Evolutionary conservation across 805 yeast genomes (phyloP), one percentile per base, ranked within the genome.

Genomic region (Pichia deserticola): DNA sequence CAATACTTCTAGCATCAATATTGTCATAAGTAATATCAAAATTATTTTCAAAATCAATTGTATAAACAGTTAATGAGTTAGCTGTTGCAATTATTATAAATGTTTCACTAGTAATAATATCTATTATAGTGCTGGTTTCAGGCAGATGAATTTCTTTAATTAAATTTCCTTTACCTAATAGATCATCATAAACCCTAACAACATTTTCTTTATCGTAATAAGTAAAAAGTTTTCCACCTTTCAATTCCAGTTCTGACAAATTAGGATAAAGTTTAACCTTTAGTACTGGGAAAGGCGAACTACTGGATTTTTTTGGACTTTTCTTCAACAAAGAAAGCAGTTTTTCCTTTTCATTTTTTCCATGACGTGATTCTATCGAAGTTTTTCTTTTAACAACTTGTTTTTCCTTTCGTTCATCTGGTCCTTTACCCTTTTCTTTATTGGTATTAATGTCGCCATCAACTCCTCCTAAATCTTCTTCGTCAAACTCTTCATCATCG

Each of bases 141-240:
- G 49, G 54, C 28, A 50, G 41, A 5, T 47, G 30, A 33, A 50
- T 30, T 32, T 45, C 36, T 11, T 33, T 29, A 25, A 40, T n/a
- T 12, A 45, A 33, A 9, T 42, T 27, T 10, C 47, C 42, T 15
- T 34, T 36, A 12, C 42, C 27, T 11, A 48, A 50, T 34, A 57
- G 29, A 35, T 54, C 47, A 28, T 50, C 42, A 60, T 62, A 61
- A 12, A 60, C 50, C 44, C 57, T 53, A 27, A 63, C 42, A 3
- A 47, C 29, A 30, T 54, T 58, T 8, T 51, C 27, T 27, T 60
- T 62, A 12, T 54, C 50, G 32, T 56, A 52, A 40, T 56, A 57
- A n/a, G 58, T 50, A 12, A 56, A 43, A 2, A 64, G 37, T 7
- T 39, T 45, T 6, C 49, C 54, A 13, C 33, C 28, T 33, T 48